phyloP scores from a whole-genome alignment of 176 grass and related monocot species.

The Phragmites australis region DNA sequence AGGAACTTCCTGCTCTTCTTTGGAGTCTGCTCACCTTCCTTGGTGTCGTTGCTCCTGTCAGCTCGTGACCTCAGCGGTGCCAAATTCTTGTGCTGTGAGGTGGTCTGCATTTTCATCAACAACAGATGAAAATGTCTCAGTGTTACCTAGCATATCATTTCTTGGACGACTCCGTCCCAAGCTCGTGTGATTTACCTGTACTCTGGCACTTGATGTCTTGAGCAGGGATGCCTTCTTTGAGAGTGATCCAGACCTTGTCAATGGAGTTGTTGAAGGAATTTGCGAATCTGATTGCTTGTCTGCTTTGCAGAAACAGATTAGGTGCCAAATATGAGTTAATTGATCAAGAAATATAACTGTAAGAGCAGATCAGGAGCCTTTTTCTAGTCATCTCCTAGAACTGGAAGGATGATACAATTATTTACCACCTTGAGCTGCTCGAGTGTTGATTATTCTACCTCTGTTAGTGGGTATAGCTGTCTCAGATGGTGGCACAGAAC shows the following conservation, averaged over 20 bases:
- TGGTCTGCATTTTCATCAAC: slow-evolving; percentile 27
- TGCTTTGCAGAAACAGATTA: slow-evolving; percentile 28
- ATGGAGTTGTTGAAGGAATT: slow-evolving; percentile 33
- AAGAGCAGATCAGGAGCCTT: background rate
- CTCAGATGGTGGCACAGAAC: slow-evolving; percentile 37
- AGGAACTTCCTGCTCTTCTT: slow-evolving; percentile 88
- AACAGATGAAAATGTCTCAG: slow-evolving; percentile 11
- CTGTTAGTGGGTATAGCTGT: slow-evolving; percentile 26
- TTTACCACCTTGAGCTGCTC: background rate
- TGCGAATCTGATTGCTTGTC: slow-evolving; percentile 66
- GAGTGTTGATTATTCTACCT: slow-evolving; percentile 30
- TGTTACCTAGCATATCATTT: background rate
- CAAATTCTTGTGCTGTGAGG: slow-evolving; percentile 63
- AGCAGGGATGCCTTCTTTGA: slow-evolving; percentile 69
- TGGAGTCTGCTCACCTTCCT: slow-evolving; percentile 57
- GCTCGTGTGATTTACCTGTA: slow-evolving; percentile 61
- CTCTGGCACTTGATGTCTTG: slow-evolving; percentile 68
- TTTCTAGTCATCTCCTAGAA: background rate
- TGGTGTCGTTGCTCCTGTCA: slow-evolving; percentile 52
- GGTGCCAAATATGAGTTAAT: background rate
- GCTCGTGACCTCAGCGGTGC: slow-evolving; percentile 57
- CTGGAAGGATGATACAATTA: background rate
- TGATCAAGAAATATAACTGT: background rate
- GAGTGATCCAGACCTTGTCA: slow-evolving; percentile 64
- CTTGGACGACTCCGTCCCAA: background rate